Evolutionary conservation across 164 flowering plant species (phyloP), one percentile per base, ranked within the genome.

Genomic region (Annona cherimola): DNA sequence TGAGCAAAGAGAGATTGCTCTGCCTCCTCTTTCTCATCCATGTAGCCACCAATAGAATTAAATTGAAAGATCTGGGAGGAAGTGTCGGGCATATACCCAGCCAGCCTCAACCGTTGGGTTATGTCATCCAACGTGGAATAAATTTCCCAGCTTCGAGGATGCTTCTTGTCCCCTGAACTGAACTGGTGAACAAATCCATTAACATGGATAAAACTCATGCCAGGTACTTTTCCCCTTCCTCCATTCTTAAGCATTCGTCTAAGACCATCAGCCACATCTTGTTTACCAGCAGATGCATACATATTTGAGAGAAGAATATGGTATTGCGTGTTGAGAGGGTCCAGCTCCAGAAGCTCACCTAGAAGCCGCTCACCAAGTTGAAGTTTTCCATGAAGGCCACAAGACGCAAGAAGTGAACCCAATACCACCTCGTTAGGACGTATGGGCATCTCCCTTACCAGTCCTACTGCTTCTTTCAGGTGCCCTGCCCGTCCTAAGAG

Each of bases 321-420:
- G 75, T 81, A 85, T 44, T 86, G 89, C 1, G 85, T 83, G 73
- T 85, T 89, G 18, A 76, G 70, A 19, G 93, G 89, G 72, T 84
- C 75, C 66, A 87, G 66, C 72, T 81, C 74, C 35, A 82, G 61
- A 11, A 89, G 81, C 67, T 84, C 77, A 61, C 75, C 61, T 45
- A 83, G 42, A 43, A 86, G 70, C 5, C 70, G 64, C 69, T 87
- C 88, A 3, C 81, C 93, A 3, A 86, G 69, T 45, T 81, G 72
- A 1, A 89, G 80, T 73, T 83, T 87, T 2, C 90, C 85, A 68
- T 86, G 90, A 66, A 76, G 74, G 65, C 79, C 70, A 71, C 92
- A 88, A 3, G 94, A 82, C 14, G 85, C 89, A 42, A 91, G 61
- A 16, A 91, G 88, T 4, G 94, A 85, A 4, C 92, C 94, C 41